Base-by-base conservation (phyloP, 2,329 filamentous ascomycete genomes). In the Epichloe hybrida region DNA sequence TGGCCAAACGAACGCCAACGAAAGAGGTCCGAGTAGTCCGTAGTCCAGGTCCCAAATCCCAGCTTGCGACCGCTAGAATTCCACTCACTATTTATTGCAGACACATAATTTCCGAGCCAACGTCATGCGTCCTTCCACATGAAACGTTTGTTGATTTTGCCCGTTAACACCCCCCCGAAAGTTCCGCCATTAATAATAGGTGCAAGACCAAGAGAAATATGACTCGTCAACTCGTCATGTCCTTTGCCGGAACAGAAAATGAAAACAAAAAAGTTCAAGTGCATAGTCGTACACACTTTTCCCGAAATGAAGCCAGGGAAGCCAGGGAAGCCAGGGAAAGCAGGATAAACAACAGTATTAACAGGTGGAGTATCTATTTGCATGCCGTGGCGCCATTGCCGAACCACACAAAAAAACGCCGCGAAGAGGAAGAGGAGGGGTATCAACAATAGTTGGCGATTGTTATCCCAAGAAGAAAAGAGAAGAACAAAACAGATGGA, bases 151-250 rank as follows among this genome's bases (percentile, higher is more conserved):
- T 38, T 38, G 2, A 13, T 38, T 38, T n/a, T 38, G 3, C 36
- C 7, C 15, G 36, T 38, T 38, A 3, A 3, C 36, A 3, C 36
- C 36, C 7, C 27, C 31, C 3, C 31, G 6, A 4, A 20, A 36
- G 13, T 39, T 45, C 21, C 41, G 40, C 35, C 11, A 31, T 35
- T 2, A 20, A 45, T 31, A 13, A 44, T n/a, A 31, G n/a, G 23
- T 17, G 13, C 23, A 45, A 47, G 34, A 46, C 5, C 13, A 34
- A 37, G 43, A 20, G 20, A 37, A 31, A 48, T 44, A 48, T 48
- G 45, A 51, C 39, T 48, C 50, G 50, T 51, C 50, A 51, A 35
- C 5, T 45, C 50, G 50, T 51, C 20, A 39, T 44, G 12, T 13
- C 23, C 44, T 31, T 20, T 20, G 43, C 44, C 38, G 41, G 15